Evolutionary conservation across 352 stramenopile species (phyloP), one percentile per base, ranked within the genome.

Genomic region (Lagenidium giganteum): DNA sequence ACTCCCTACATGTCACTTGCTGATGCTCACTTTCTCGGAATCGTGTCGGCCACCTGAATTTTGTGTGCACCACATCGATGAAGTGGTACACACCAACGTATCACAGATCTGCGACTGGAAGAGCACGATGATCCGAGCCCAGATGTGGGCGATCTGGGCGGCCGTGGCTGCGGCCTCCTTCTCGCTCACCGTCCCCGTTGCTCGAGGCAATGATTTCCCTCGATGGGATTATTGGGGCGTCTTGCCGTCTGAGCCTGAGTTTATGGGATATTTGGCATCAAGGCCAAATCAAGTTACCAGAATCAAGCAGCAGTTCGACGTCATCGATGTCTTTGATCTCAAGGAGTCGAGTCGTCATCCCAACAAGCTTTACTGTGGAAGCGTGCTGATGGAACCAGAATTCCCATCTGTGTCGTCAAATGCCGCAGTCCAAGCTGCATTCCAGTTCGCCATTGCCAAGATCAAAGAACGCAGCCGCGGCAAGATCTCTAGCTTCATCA

Each of bases 221-320:
- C 71, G 57, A 42, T 90, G 78, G 78, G 72, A 90, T 43, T 87
- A 62, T 47, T 90, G 75, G 74, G 65, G 67, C 12, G 67, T 70
- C 35, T 61, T 90, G 25, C 42, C 54, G 0, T 48, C 47, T 9
- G 40, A 47, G 2, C 60, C 64, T 32, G 59, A 59, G 33, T 87
- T 90, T 61, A 81, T 70, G 27, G 74, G 71, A 22, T 90, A 77
- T 28, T 35, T 90, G 35, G 41, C 61, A 11, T 87, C 78, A 17
- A 44, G 60, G 37, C 78, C 78, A 1, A 67, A 63, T 26, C 45
- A 58, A 4, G 67, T 70, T 39, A 49, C 74, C 32, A 45, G 80
- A 34, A 56, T 46, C 22, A 56, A 59, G 25, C 68, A 85, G 49
- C 58, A 23, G 34, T 93, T 87, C 43, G 45, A 61, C 14, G 37